Percentiles rank a stretch among this genome's conserved stretches.
phyloP scores from a whole-genome alignment of 1,139 yeast genomes.

The Lizanozyma gosingica region DNA sequence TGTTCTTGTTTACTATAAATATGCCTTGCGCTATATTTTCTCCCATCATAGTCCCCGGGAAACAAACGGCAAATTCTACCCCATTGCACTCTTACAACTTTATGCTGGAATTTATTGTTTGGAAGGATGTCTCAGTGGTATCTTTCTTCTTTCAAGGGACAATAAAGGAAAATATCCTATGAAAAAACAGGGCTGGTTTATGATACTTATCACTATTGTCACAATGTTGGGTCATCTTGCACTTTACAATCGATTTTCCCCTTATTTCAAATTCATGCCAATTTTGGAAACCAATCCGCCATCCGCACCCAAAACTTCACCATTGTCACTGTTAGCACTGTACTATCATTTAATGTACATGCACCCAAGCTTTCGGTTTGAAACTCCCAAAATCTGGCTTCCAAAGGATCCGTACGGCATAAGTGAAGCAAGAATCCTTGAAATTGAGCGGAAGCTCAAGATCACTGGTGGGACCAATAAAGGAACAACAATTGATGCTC shows the following conservation, averaged over 20 bases:
- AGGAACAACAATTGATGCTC: conserved; percentile 18
- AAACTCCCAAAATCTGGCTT: conserved; percentile 26
- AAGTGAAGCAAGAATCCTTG: conserved; percentile 6
- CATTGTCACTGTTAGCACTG: conserved; percentile 96
- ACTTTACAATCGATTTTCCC: conserved; percentile 20
- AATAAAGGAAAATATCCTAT: conserved; percentile 24
- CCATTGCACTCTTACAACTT: conserved; percentile 64
- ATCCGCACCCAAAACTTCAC: conserved; percentile 95
- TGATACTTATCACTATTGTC: conserved; percentile 19
- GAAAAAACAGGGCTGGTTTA: conserved; percentile 24
- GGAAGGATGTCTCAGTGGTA: conserved; percentile 69
- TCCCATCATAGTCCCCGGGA: conserved; percentile 46
- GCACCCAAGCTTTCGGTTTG: conserved; percentile 28
- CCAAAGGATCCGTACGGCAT: conserved; percentile 20
- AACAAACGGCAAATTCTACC: conserved; percentile 62
- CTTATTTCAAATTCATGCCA: conserved; percentile 22
- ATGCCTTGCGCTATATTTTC: conserved; percentile 50
- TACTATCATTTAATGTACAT: conserved; percentile 16
- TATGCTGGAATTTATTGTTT: conserved; percentile 74
- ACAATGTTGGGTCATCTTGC: conserved; percentile 27
- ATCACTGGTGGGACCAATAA: conserved; percentile 18
- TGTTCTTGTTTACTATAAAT: conserved; percentile 59
- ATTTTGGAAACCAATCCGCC: conserved; percentile 14
- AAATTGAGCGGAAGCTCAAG: conserved; percentile 5
- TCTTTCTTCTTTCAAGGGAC: conserved; percentile 53